Evolutionary conservation across 2,329 filamentous ascomycete species (phyloP).

Genomic region (Chaetomiaceae sp.): DNA sequence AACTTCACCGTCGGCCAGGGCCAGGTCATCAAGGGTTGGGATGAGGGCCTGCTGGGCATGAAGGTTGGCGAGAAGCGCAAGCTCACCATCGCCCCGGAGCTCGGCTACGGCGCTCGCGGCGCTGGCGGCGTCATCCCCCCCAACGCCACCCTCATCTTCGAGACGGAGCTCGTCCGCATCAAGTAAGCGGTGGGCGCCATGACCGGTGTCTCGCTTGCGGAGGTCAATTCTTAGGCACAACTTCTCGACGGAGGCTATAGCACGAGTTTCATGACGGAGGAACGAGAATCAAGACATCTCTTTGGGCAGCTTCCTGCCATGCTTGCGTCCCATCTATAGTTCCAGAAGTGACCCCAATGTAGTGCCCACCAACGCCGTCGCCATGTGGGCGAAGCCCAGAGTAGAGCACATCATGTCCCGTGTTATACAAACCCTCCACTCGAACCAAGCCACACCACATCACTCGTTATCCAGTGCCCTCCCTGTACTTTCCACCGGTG

Average conservation of each 20-base stretch:
- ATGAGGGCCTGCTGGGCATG: constrained; percentile 26
- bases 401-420: not conserved
- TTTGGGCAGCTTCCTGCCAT: not conserved
- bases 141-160: constrained; percentile 25
- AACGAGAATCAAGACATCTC: constrained; percentile 1
- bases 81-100: constrained; percentile 22
- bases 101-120: constrained; percentile 22
- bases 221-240: not conserved
- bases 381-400: constrained; percentile 3
- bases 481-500: constrained; percentile 36
- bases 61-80: constrained; percentile 27
- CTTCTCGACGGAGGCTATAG: not conserved
- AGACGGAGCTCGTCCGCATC: constrained; percentile 25
- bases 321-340: constrained; percentile 1
- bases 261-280: not conserved
- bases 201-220: not conserved
- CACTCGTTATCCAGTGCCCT: not conserved
- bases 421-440: not conserved
- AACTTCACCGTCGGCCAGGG: constrained; percentile 22
- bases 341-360: not conserved
- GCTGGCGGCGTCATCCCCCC: constrained; percentile 23
- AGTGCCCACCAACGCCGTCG: constrained; percentile 10
- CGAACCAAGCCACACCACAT: not conserved
- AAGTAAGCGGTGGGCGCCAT: constrained; percentile 1
- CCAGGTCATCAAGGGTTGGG: constrained; percentile 27